These are phyloP conservation scores for Pythium dissimile DNA, from an alignment of 352 stramenopile genomes.

Conservation along the genomic window DNA sequence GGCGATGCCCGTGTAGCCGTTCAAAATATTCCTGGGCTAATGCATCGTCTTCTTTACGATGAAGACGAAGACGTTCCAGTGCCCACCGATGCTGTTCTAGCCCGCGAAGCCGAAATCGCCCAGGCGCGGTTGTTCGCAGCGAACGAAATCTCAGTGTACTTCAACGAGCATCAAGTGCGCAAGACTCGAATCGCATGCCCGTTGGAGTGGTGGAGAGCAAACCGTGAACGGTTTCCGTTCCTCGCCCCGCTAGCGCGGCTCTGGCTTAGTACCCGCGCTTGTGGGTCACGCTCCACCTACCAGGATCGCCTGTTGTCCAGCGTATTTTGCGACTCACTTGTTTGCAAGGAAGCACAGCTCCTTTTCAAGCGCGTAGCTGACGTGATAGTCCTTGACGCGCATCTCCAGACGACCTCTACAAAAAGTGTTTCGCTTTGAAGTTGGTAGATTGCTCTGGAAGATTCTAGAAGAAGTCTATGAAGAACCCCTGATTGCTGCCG, in stretches of 20 bases:
- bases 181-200: constrained; percentile 40
- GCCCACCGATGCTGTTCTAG: constrained; percentile 19
- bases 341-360: too few relatives aligned
- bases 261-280: constrained; percentile 32
- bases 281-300: too few relatives aligned
- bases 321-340: too few relatives aligned
- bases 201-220: constrained; percentile 41
- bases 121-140: constrained; percentile 31
- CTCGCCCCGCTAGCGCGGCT: constrained; percentile 34
- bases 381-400: too few relatives aligned
- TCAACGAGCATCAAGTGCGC: constrained; percentile 39
- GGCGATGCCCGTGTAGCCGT: constrained; percentile 2
- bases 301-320: too few relatives aligned
- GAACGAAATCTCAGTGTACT: constrained; percentile 40
- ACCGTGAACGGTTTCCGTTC: constrained; percentile 42
- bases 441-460: too few relatives aligned
- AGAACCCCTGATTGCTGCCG: too few relatives aligned
- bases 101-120: constrained; percentile 34
- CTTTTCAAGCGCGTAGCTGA: too few relatives aligned
- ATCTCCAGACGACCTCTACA: too few relatives aligned
- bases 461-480: too few relatives aligned
- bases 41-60: constrained; percentile 50
- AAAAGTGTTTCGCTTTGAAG: too few relatives aligned
- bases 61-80: constrained; percentile 39
- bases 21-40: constrained; percentile 29